A percentile compares a stretch with the other conserved stretches of the same genome.
Evolutionary conservation across 768 basidiomycete genomes (phyloP).

Genomic region (Pleurotus platypus): DNA sequence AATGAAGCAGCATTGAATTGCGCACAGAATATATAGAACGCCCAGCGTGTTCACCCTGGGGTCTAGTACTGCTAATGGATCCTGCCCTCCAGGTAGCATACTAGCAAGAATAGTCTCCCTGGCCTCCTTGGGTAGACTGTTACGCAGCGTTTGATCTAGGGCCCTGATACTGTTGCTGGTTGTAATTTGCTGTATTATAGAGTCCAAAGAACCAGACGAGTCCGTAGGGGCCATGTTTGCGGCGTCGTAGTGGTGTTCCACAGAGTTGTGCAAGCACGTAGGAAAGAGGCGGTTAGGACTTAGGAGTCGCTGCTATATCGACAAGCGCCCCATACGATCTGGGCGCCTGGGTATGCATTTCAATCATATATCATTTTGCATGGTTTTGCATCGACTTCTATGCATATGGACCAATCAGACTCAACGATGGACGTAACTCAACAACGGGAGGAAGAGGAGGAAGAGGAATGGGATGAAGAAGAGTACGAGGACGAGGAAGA

Average conservation of each 20-base stretch:
- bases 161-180: slow-evolving; percentile 29
- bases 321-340: background rate
- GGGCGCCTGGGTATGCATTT: background rate
- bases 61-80: slow-evolving; percentile 63
- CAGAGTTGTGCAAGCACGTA: background rate
- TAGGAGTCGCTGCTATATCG: background rate
- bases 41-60: slow-evolving; percentile 57
- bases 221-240: slow-evolving; percentile 21
- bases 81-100: slow-evolving; percentile 53
- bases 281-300: too few species aligned
- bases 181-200: slow-evolving; percentile 44
- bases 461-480: slow-evolving; percentile 31
- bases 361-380: background rate
- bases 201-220: slow-evolving; percentile 26
- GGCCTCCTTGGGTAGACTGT: slow-evolving; percentile 50
- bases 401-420: background rate
- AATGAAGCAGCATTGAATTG: slow-evolving; percentile 8
- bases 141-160: slow-evolving; percentile 43
- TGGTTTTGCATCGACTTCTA: background rate
- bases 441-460: slow-evolving; percentile 38
- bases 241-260: background rate
- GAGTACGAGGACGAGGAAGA: slow-evolving; percentile 48
- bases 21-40: slow-evolving; percentile 72
- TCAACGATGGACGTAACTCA: slow-evolving; percentile 17
- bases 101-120: slow-evolving; percentile 55